Base-by-base conservation (phyloP, 2,329 filamentous ascomycete genomes). In the Juglanconis oblonga region DNA sequence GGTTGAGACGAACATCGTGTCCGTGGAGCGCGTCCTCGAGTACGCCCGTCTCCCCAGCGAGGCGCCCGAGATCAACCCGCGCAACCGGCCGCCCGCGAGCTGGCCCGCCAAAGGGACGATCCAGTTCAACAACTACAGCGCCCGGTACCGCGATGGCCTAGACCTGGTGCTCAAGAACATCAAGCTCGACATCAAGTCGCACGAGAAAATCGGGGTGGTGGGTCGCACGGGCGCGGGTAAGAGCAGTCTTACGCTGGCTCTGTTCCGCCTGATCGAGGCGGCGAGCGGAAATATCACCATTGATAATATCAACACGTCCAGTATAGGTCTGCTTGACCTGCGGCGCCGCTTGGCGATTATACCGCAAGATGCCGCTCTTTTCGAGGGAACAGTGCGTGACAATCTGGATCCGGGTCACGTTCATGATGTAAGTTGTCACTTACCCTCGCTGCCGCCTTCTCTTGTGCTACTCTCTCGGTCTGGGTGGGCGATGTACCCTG, bases 1-100 rank as follows among this genome's bases (percentile, higher is more conserved):
- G 75, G 95, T 99, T n/a, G 96, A 99, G 81, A 98, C 94, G n/a
- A 99, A 99, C 76, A 99, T 99, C 70, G 94, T 99, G 50, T 97
- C 94, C 9, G 95, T 99, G 42, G 95, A 99, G 81, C 90, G 95
- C 70, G 93, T 99, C 52, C 87, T 99, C 53, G 96, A 99, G 75
- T 99, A 99, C 76, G 91, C 94, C 60, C 84, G 85, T 54, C 83
- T 99, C 64, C 93, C 94, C 32, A 95, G 90, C 73, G 95, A 99
- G 78, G 94, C 95, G 54, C 92, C 93, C 7, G 95, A 99, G 73
- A 91, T 98, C 66, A 90, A 98, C 68, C 89, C 91, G 70, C 89
- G 91, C 75, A 89, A 90, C 72, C 84, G 94, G 52, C 94, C 95
- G 45, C 87, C 92, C 9, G 91, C 92, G 64, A 90, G 91, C 68